phyloP scores from a whole-genome alignment of 257 asterid genomes.

The Leptodermis oblonga region DNA sequence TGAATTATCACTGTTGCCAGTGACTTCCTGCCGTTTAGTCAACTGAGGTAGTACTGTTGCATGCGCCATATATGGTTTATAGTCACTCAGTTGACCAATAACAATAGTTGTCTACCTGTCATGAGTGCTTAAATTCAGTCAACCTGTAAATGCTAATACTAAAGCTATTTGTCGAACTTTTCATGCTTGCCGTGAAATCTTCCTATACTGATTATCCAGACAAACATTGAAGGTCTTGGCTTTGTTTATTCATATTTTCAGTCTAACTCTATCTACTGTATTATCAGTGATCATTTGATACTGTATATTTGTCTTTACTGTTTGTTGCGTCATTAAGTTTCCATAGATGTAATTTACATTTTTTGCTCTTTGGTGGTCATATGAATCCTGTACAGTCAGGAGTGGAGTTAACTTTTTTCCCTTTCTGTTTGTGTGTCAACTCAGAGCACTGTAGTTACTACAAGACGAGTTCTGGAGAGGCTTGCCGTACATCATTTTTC shows the following conservation, averaged over 20 bases:
- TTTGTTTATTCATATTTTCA: background rate
- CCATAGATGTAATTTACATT: background rate
- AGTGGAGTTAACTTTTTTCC: background rate
- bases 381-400: too few species aligned
- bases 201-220: background rate
- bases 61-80: background rate
- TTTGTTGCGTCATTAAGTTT: background rate
- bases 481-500: conserved; percentile 77
- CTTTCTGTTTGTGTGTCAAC: conserved; percentile 11
- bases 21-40: background rate
- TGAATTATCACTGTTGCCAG: background rate
- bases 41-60: background rate
- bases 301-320: background rate
- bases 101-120: background rate
- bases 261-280: background rate
- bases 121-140: background rate
- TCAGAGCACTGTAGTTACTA: conserved; percentile 75
- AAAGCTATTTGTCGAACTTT: background rate
- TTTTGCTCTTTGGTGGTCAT: background rate
- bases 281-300: background rate
- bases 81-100: background rate
- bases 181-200: background rate
- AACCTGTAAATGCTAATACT: background rate
- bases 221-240: background rate
- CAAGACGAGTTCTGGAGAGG: conserved; percentile 80